These are phyloP conservation scores for Lycium barbarum DNA, from an alignment of 257 asterid genomes.

Conservation along the genomic window DNA sequence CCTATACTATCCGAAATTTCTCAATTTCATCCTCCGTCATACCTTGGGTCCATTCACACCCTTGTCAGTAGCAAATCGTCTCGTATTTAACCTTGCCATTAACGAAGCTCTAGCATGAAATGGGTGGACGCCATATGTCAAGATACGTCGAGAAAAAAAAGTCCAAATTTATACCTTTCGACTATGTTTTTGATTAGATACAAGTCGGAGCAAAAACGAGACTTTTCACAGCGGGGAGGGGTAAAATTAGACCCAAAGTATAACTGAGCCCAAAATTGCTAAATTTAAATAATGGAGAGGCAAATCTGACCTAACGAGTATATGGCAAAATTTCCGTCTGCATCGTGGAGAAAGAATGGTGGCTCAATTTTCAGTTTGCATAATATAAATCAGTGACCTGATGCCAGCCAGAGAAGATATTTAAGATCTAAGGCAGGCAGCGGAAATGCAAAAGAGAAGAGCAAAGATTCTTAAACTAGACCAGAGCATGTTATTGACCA, in stretches of 20 bases:
- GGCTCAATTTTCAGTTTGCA: background rate
- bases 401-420: slow-evolving; percentile 1
- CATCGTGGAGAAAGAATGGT: background rate
- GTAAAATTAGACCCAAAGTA: background rate
- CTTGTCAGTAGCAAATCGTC: background rate
- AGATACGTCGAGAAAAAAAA: background rate
- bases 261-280: background rate
- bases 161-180: background rate
- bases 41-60: slow-evolving; percentile 21
- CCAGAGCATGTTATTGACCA: background rate
- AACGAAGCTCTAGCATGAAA: background rate
- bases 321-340: slow-evolving; percentile 10
- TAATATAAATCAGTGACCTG: background rate
- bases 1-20: slow-evolving; percentile 8
- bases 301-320: background rate
- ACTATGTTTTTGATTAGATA: background rate
- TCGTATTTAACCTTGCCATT: background rate
- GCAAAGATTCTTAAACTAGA: background rate
- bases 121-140: background rate
- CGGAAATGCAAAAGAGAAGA: background rate
- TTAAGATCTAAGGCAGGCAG: slow-evolving; percentile 17
- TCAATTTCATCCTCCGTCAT: background rate
- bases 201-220: background rate
- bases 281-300: background rate
- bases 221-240: background rate